Evolutionary conservation across 306 rosid species (phyloP).

Genomic region (Cercis canadensis): DNA sequence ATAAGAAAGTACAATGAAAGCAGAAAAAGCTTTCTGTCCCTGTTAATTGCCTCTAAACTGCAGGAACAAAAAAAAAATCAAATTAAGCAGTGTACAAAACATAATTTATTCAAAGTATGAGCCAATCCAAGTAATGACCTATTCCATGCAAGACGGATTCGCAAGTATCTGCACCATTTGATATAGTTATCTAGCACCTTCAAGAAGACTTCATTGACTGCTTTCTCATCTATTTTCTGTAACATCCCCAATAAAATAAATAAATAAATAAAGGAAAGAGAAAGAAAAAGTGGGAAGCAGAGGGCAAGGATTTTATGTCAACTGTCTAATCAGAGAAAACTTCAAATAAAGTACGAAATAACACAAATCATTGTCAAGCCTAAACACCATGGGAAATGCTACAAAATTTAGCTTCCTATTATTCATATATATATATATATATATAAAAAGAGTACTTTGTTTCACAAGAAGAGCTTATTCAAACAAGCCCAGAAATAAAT

Average conservation of each 20-base stretch:
- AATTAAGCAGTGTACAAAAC: conserved; percentile 37
- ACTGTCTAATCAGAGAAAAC: neutral
- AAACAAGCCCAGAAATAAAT: too few species aligned
- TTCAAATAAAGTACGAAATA: too few species aligned
- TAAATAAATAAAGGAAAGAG: neutral
- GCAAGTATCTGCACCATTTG: conserved; percentile 91
- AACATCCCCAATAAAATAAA: conserved; percentile 33
- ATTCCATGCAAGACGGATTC: conserved; percentile 82
- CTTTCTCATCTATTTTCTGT: conserved; percentile 91
- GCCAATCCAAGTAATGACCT: conserved; percentile 61
- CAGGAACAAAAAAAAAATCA: conserved; percentile 38
- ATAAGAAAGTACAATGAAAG: conserved; percentile 88
- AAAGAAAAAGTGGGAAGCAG: neutral
- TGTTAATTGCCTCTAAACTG: conserved; percentile 89
- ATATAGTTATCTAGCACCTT: conserved; percentile 92
- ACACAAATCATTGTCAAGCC: conserved; percentile 1
- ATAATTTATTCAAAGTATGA: conserved; percentile 36
- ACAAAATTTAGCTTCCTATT: too few species aligned
- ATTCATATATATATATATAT: too few species aligned
- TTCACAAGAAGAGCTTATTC: too few species aligned
- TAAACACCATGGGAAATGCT: neutral
- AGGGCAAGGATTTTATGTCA: neutral
- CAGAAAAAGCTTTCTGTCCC: conserved; percentile 85
- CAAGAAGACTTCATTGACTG: conserved; percentile 78
- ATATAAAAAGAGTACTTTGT: too few species aligned